Evolutionary conservation across 106 monocot species (phyloP).

Genomic region (Amphibolis antarctica): DNA sequence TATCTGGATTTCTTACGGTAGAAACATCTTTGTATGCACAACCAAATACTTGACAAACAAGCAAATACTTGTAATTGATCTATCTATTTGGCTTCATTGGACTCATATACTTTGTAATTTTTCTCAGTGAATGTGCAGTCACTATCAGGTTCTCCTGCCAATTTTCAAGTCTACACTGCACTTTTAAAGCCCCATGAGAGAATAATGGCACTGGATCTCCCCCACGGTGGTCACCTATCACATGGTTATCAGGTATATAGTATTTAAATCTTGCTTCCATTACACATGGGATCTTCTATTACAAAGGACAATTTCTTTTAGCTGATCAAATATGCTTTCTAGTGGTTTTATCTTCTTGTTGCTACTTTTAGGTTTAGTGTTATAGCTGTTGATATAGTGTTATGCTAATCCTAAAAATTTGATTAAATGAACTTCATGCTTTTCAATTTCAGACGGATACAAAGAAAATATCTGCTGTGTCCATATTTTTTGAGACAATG

Average conservation of each 20-base stretch:
- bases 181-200: slow-evolving; percentile 96
- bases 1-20: too few species aligned
- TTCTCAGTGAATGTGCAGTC: slow-evolving; percentile 89
- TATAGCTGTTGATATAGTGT: too few species aligned
- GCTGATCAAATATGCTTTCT: not conserved
- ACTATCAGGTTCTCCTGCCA: slow-evolving; percentile 84
- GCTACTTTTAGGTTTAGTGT: too few species aligned
- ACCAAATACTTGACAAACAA: not conserved
- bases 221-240: slow-evolving; percentile 98
- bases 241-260: slow-evolving; percentile 84
- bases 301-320: not conserved
- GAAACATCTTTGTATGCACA: not conserved
- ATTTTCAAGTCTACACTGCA: slow-evolving; percentile 97
- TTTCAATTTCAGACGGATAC: slow-evolving; percentile 76
- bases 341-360: too few species aligned
- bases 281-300: not conserved
- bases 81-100: not conserved
- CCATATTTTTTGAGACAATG: slow-evolving; percentile 99
- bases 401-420: too few species aligned
- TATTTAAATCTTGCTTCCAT: not conserved
- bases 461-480: slow-evolving; percentile 98
- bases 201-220: slow-evolving; percentile 99
- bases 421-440: too few species aligned
- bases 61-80: not conserved
- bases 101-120: not conserved